Evolutionary conservation across 176 grass and related monocot genomes (phyloP).

Genomic region (Puya raimondii): DNA sequence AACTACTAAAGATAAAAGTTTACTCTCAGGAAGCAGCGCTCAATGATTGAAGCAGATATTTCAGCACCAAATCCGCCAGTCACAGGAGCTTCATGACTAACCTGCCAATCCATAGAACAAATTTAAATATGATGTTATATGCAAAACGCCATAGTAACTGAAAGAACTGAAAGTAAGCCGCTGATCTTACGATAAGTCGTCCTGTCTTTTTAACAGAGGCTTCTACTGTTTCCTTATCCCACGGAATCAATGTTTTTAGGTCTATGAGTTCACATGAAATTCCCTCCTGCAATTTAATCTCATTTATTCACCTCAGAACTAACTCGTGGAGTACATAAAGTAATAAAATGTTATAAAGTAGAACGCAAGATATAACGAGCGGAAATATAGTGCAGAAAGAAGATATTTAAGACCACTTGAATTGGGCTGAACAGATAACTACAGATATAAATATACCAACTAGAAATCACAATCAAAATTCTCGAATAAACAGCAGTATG

Average conservation of each 20-base stretch:
- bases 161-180: slow-evolving; percentile 2
- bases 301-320: slow-evolving; percentile 13
- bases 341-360: background rate
- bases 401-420: background rate
- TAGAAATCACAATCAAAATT: no score
- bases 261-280: slow-evolving; percentile 97
- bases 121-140: background rate
- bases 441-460: no score
- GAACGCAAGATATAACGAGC: background rate
- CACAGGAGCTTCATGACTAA: slow-evolving; percentile 90
- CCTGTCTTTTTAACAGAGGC: slow-evolving; percentile 87
- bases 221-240: slow-evolving; percentile 88
- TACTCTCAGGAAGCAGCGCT: slow-evolving; percentile 87
- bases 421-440: no score
- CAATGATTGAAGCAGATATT: slow-evolving; percentile 72
- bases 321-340: slow-evolving; percentile 1
- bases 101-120: slow-evolving; percentile 22
- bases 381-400: background rate
- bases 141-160: background rate
- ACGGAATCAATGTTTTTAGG: slow-evolving; percentile 85
- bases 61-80: slow-evolving; percentile 89
- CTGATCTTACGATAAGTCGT: slow-evolving; percentile 62
- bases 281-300: slow-evolving; percentile 51
- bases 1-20: slow-evolving; percentile 6
- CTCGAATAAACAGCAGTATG: no score